These are phyloP conservation scores for Balamuthia mandrillaris DNA, from an alignment of 208 protist genomes.

Conservation along the genomic window DNA sequence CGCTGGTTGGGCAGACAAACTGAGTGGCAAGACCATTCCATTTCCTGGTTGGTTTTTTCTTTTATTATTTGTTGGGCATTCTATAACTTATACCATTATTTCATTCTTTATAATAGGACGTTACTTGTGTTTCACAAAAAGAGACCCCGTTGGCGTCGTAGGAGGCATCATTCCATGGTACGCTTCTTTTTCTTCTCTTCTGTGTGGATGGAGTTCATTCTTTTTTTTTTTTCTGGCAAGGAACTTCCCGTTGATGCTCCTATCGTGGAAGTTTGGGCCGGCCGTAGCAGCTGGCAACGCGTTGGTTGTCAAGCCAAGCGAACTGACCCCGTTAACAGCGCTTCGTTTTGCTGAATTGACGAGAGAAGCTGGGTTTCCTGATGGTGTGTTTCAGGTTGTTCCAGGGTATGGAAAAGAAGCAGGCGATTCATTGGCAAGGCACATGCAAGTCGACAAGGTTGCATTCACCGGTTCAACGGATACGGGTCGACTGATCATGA, in stretches of 20 bases:
- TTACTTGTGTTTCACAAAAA: too few relatives aligned
- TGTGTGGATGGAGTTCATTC: not conserved
- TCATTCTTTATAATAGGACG: not conserved
- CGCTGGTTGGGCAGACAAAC: constrained; percentile 5
- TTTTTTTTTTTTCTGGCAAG: not conserved
- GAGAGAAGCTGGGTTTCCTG: constrained; percentile 48
- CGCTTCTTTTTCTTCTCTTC: not conserved
- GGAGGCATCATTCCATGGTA: not conserved
- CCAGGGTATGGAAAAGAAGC: constrained; percentile 27
- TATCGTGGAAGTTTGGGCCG: constrained; percentile 15
- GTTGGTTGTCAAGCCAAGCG: constrained; percentile 38
- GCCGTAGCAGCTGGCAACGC: not conserved
- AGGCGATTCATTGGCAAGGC: not conserved
- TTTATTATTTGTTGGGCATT: not conserved
- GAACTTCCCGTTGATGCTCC: constrained; percentile 24
- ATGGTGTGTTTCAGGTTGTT: constrained; percentile 54
- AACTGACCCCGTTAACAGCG: constrained; percentile 51
- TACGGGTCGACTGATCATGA: constrained; percentile 31
- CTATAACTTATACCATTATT: not conserved
- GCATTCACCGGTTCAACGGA: constrained; percentile 53
- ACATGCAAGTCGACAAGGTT: constrained; percentile 54
- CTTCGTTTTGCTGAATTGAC: constrained; percentile 33
- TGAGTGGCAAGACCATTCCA: not conserved
- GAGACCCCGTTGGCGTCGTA: not conserved
- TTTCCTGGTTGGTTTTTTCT: not conserved